phyloP scores from a whole-genome alignment of 345 rosid species.

The Litchi chinensis region DNA sequence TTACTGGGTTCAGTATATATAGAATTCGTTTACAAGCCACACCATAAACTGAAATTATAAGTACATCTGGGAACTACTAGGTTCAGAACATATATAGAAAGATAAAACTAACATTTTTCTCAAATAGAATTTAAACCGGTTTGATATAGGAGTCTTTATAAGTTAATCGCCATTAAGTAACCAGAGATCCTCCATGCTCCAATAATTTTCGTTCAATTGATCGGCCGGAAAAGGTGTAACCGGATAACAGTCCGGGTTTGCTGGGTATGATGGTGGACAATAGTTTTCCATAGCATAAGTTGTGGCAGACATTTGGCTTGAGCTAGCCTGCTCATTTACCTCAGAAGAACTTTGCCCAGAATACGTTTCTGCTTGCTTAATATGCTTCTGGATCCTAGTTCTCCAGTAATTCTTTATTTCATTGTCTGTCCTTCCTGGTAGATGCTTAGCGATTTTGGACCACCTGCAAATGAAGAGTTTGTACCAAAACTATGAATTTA shows the following conservation, averaged over 20 bases:
- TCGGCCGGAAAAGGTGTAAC: constrained; percentile 31
- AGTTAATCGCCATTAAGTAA: constrained; percentile 44
- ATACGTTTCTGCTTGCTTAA: constrained; percentile 55
- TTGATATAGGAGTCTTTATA: not conserved
- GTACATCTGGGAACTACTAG: not conserved
- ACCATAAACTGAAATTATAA: not conserved
- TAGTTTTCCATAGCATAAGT: constrained; percentile 51
- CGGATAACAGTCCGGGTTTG: constrained; percentile 15
- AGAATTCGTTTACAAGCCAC: constrained; percentile 16
- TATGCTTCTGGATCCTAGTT: constrained; percentile 90
- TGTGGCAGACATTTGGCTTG: constrained; percentile 48
- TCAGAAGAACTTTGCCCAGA: constrained; percentile 49
- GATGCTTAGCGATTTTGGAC: constrained; percentile 94
- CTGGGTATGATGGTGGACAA: constrained; percentile 48
- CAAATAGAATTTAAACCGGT: not conserved
- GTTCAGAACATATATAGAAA: not conserved
- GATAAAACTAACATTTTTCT: not conserved
- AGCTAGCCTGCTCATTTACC: constrained; percentile 43
- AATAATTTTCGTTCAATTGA: constrained; percentile 51
- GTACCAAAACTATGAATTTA: not conserved
- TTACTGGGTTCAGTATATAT: not conserved
- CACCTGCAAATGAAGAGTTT: constrained; percentile 44
- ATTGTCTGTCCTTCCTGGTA: constrained; percentile 98
- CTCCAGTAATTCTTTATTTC: constrained; percentile 99
- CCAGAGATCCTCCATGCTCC: constrained; percentile 91